phyloP scores from a whole-genome alignment of 2,329 filamentous ascomycete species.

The Aureobasidium sp. region DNA sequence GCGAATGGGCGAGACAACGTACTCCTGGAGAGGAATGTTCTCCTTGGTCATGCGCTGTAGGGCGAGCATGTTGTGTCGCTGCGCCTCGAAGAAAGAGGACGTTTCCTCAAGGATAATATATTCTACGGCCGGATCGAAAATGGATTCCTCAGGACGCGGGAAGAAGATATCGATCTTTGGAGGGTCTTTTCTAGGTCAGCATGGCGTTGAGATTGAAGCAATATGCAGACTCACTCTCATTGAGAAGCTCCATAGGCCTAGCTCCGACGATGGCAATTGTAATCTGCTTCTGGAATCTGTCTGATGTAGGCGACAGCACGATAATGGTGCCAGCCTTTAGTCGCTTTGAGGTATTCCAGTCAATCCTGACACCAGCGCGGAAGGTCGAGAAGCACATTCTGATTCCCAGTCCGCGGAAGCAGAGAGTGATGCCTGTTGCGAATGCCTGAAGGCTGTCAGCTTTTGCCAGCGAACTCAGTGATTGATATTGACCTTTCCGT shows the following conservation, averaged over 20 bases:
- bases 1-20: not conserved
- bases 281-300: slow-evolving; percentile 72
- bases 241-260: slow-evolving; percentile 66
- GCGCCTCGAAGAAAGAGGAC: slow-evolving; percentile 79
- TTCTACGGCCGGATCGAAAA: slow-evolving; percentile 74
- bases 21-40: slow-evolving; percentile 30
- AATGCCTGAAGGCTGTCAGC: slow-evolving; percentile 59
- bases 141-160: slow-evolving; percentile 62
- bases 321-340: slow-evolving; percentile 62
- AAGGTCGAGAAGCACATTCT: slow-evolving; percentile 76
- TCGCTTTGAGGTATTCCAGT: slow-evolving; percentile 71
- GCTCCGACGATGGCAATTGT: slow-evolving; percentile 79
- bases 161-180: slow-evolving; percentile 83
- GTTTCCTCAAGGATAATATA: slow-evolving; percentile 85
- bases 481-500: slow-evolving; percentile 69
- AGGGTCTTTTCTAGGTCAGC: slow-evolving; percentile 33
- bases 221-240: slow-evolving; percentile 56
- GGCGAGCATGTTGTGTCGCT: slow-evolving; percentile 75
- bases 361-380: slow-evolving; percentile 70
- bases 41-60: slow-evolving; percentile 72
- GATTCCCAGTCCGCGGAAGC: slow-evolving; percentile 68
- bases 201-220: too few relatives aligned
- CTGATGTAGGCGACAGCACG: slow-evolving; percentile 58
- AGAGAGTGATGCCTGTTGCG: slow-evolving; percentile 70
- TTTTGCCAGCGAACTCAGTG: not conserved